Evolutionary conservation across 2,329 filamentous ascomycete genomes (phyloP), one percentile per base, ranked within the genome.

Genomic region (Microdochium bolleyi): DNA sequence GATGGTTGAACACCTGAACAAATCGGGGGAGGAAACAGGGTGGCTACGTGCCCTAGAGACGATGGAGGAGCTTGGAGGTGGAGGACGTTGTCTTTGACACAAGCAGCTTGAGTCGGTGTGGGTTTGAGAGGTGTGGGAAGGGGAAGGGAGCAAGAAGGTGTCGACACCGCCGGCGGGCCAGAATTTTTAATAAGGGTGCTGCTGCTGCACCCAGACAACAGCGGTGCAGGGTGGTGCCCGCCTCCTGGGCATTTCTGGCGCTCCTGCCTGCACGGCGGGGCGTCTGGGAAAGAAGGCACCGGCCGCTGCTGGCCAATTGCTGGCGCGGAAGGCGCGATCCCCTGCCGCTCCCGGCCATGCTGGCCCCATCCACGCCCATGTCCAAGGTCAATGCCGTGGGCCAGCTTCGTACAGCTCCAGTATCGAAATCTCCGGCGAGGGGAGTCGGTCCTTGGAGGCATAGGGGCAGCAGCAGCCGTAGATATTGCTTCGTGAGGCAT

Each of bases 1-100:
- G 30, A 56, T 70, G 66, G 73, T 79, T 81, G 77, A 78, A 87
- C 85, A 88, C 84, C 87, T 84, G 79, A 80, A 82, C 79, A 85
- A 83, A 80, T 77, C 81, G 79, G 78, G 82, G 78, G 76, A 75
- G 72, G 74, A 74, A 71, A 73, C 78, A 91, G 88, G 88, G 88
- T 91, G 88, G 88, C 88, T 91, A 82, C 74, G 87, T 89, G 88
- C 88, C 88, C 88, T 91, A 91, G 87, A 67, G 54, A 48, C 52
- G 58, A 58, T 64, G 76, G 75, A 84, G 72, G 73, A 66, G 67
- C 65, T 66, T 69, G 66, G 60, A 60, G 62, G 59, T 58, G 64
- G 60, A 64, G 62, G 41, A 46, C 41, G 62, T 66, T 59, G 59
- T 59, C 56, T 61, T 60, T 64, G 64, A 67, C 65, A 66, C 65